Conservation (phyloP, 225 moss, liverwort and hornwort species). For the Marchantia paleacea region DNA sequence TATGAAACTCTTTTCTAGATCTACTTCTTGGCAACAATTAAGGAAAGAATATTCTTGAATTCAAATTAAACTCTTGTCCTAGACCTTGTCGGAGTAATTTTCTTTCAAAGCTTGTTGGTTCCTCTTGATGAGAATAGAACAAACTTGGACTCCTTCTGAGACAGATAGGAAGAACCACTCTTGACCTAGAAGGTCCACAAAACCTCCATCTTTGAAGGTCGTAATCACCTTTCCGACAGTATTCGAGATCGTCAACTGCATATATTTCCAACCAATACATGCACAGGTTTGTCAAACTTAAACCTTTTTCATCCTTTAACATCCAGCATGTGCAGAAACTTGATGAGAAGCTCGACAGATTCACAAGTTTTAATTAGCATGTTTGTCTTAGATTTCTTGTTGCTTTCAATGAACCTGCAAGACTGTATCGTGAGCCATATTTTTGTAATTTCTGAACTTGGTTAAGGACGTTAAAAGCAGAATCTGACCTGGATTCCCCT, state of each 20-base stretch:
- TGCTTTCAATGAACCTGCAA: not conserved
- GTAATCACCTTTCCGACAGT: conserved; percentile 32
- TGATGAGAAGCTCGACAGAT: not conserved
- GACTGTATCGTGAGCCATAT: not conserved
- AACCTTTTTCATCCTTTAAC: not conserved
- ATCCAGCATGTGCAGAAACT: not conserved
- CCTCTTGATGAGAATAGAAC: conserved; percentile 24
- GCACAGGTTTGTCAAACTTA: not conserved
- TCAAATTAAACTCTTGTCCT: not conserved
- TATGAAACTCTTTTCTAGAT: not conserved
- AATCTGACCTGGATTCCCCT: conserved; percentile 44
- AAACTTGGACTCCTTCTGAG: conserved; percentile 34
- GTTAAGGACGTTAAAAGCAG: not conserved
- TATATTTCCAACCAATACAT: not conserved
- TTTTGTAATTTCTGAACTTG: no score
- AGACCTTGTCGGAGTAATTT: not conserved
- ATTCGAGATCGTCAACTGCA: conserved; percentile 51
- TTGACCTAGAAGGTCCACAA: conserved; percentile 37
- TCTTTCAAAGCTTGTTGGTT: not conserved
- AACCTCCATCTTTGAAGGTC: conserved; percentile 34
- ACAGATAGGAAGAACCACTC: conserved; percentile 58
- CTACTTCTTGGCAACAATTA: not conserved
- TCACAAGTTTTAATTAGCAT: not conserved
- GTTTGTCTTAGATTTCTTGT: not conserved
- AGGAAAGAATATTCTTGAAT: no score